These are phyloP conservation scores for Trypanosoma boissoni DNA, from an alignment of 208 protist genomes.

Conservation along the genomic window DNA sequence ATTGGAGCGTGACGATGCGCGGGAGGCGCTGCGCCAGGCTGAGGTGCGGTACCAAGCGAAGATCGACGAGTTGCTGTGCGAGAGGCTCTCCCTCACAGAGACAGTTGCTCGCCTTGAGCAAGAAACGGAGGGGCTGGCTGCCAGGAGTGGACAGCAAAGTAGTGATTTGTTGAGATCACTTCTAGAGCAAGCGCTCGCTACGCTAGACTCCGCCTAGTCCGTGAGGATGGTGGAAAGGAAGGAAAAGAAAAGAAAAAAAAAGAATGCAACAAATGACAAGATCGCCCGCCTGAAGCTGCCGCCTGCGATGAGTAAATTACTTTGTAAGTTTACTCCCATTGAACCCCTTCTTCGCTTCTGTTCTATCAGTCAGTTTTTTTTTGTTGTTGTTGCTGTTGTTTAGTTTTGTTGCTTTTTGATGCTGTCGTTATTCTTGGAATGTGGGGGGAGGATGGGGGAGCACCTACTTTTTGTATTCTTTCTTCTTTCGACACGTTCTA, in stretches of 20 bases:
- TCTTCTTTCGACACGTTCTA: too few species aligned
- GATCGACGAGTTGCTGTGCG: conserved; percentile 4
- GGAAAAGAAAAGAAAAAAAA: neutral
- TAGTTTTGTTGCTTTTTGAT: too few species aligned
- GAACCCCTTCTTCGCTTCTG: too few species aligned
- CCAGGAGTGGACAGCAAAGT: neutral
- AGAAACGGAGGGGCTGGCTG: neutral
- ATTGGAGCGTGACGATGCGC: conserved; percentile 4
- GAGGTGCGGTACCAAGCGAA: conserved; percentile 1
- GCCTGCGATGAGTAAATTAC: too few species aligned
- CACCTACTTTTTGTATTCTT: too few species aligned
- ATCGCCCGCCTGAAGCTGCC: too few species aligned
- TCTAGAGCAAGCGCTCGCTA: conserved; percentile 6
- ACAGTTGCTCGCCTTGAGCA: neutral
- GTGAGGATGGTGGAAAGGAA: neutral
- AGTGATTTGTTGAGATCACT: conserved; percentile 1
- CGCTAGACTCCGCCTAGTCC: neutral
- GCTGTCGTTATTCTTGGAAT: too few species aligned
- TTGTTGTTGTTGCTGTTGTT: too few species aligned
- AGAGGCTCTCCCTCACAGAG: conserved; percentile 6
- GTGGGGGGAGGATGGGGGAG: too few species aligned
- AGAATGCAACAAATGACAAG: neutral
- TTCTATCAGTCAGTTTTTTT: too few species aligned
- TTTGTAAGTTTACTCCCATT: too few species aligned
- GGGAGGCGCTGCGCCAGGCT: neutral